Evolutionary conservation across 2,329 filamentous ascomycete genomes (phyloP).

Genomic region (Fusarium protoensiforme): DNA sequence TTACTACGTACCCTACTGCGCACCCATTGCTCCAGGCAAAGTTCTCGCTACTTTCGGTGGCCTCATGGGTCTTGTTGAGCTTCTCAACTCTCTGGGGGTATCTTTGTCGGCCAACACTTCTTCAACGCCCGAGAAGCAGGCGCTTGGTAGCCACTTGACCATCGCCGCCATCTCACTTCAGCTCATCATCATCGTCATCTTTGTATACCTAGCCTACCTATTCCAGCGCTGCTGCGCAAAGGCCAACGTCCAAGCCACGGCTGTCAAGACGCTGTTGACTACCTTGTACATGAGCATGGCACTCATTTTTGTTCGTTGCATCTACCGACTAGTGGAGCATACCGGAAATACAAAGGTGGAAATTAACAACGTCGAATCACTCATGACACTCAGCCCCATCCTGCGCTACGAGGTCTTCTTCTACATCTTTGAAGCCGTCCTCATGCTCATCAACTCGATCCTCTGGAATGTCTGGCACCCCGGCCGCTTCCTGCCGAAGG

Average conservation of each 20-base stretch:
- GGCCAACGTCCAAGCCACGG: not conserved
- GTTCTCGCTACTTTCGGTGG: slow-evolving; percentile 60
- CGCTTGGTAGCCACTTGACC: slow-evolving; percentile 51
- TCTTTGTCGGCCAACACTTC: slow-evolving; percentile 52
- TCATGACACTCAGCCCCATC: slow-evolving; percentile 50
- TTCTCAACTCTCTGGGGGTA: slow-evolving; percentile 58
- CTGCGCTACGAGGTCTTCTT: slow-evolving; percentile 67
- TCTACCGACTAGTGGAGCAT: slow-evolving; percentile 63
- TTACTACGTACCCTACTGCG: slow-evolving; percentile 70
- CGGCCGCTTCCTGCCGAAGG: slow-evolving; percentile 58
- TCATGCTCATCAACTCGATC: slow-evolving; percentile 62
- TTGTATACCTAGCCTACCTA: slow-evolving; percentile 54
- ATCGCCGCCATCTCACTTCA: slow-evolving; percentile 59
- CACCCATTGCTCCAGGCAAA: slow-evolving; percentile 61
- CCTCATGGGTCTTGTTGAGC: slow-evolving; percentile 58
- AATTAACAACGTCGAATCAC: slow-evolving; percentile 10
- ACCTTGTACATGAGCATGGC: slow-evolving; percentile 59
- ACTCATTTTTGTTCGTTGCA: slow-evolving; percentile 62
- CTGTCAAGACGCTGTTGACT: slow-evolving; percentile 2
- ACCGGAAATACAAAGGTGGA: slow-evolving; percentile 43
- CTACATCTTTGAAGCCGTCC: slow-evolving; percentile 63
- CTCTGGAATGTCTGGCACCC: slow-evolving; percentile 63
- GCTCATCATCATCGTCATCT: slow-evolving; percentile 57
- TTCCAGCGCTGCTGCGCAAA: slow-evolving; percentile 56
- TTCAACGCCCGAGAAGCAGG: slow-evolving; percentile 41